Conservation (phyloP, 2,329 filamentous ascomycete species). For the Aschersonia sp. region DNA sequence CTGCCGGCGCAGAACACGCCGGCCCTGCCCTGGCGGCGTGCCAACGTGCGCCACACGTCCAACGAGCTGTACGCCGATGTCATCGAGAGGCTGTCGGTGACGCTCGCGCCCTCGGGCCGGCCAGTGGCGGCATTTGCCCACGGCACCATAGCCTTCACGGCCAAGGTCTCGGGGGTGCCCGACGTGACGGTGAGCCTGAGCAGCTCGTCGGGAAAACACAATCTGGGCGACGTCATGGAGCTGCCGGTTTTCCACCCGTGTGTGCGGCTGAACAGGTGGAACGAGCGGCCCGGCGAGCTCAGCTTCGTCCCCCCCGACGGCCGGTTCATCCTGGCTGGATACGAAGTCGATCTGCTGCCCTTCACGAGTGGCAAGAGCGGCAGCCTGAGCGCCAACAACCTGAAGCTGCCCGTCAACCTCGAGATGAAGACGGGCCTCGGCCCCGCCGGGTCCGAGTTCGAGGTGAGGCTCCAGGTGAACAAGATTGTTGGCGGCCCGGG, state of each 20-base stretch:
- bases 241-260: constrained; percentile 93
- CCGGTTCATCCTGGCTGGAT: constrained; percentile 81
- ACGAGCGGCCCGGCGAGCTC: constrained; percentile 75
- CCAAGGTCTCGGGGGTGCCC: constrained; percentile 87
- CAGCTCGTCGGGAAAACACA: constrained; percentile 67
- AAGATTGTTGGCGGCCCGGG: constrained; percentile 40
- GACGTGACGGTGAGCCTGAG: constrained; percentile 74
- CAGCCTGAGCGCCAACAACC: constrained; percentile 40
- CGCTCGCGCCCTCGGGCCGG: constrained; percentile 77
- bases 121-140: constrained; percentile 77
- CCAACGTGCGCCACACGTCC: constrained; percentile 87
- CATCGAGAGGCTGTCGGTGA: constrained; percentile 78
- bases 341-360: constrained; percentile 83
- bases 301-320: constrained; percentile 94
- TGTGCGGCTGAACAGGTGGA: constrained; percentile 80
- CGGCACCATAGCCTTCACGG: constrained; percentile 87
- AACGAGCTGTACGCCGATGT: constrained; percentile 97
- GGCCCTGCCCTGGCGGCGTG: constrained; percentile 71
- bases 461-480: constrained; percentile 63
- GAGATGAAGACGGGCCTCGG: constrained; percentile 75
- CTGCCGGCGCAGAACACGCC: constrained; percentile 31
- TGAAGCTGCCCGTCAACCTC: constrained; percentile 70
- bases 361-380: constrained; percentile 44
- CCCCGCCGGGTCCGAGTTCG: constrained; percentile 65
- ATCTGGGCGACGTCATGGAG: constrained; percentile 60